Base-by-base conservation (phyloP, 2,329 filamentous ascomycete species). In the Colletotrichum lupini region DNA sequence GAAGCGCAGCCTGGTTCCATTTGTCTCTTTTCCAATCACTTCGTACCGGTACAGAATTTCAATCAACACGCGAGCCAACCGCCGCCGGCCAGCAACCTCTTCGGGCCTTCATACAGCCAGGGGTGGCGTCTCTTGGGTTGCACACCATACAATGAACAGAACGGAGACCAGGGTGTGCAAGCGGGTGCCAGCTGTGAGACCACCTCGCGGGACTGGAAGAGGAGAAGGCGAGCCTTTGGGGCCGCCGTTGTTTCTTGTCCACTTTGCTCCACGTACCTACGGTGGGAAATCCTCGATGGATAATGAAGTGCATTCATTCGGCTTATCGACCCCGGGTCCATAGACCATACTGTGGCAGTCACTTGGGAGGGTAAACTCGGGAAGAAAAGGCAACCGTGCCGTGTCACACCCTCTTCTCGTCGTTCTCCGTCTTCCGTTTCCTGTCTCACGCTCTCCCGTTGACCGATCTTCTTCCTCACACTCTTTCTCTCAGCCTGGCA, bases 21-120 rank as follows among this genome's bases (percentile, higher is more conserved):
- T 61, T 24, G 49, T 46, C 28, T 46, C 28, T 32, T 32, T 49
- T 55, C 32, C 59, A 49, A 28, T 46, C 62, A 24, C 37, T 61
- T 61, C 62, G 72, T 74, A 74, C 62, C 61, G 19, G 67, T 73
- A 73, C 67, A 46, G 28, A n/a, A 49, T 22, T 42, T 58, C 61
- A 24, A 71, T 73, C 71, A 58, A 56, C 55, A 62, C 30, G 66
- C 46, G 58, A 63, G 49, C 57, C 57, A 68, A 59, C 63, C 63
- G 53, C 53, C 35, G 63, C 32, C 19, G 26, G 53, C 53, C 53
- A 67, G 63, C 53, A 67, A 32, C 53, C 63, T 37, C 59, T 57
- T 67, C 62, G 62, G 67, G 67, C 72, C 67, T 67, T 61, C 72
- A 71, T 58, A 71, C 72, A 66, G 56, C 57, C 62, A 66, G 57